Percentiles rank a stretch among this genome's conserved stretches.
These are phyloP conservation scores for Gossypium thurberi DNA, from an alignment of 345 rosid genomes.

Conservation along the genomic window DNA sequence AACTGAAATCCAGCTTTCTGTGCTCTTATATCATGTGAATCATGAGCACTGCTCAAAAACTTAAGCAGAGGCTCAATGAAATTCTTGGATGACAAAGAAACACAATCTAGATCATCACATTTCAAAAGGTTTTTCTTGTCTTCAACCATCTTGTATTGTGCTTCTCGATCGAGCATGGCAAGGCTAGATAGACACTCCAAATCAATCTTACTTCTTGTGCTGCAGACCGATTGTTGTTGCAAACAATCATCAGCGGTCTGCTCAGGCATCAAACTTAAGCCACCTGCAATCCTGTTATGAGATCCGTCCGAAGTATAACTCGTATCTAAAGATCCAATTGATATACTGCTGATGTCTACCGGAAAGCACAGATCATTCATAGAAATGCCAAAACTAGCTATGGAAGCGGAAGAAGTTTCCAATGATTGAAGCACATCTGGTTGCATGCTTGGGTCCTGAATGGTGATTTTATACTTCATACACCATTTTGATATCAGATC, in stretches of 20 bases:
- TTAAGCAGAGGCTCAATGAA: conserved; percentile 47
- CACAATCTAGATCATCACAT: conserved; percentile 25
- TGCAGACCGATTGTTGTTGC: conserved; percentile 19
- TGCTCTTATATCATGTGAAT: conserved; percentile 36
- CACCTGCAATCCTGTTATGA: conserved; percentile 23
- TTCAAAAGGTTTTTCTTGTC: conserved; percentile 36
- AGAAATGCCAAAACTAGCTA: conserved; percentile 60
- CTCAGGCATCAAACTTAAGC: conserved; percentile 20
- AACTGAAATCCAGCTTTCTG: conserved; percentile 45
- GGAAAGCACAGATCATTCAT: conserved; percentile 50
- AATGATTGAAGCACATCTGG: conserved; percentile 12
- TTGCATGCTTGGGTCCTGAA: conserved; percentile 43
- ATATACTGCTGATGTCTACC: conserved; percentile 46
- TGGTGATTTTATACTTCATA: conserved; percentile 32
- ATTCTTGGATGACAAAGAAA: conserved; percentile 35
- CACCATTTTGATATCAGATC: conserved; percentile 74
- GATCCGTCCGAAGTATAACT: conserved; percentile 38
- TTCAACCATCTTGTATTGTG: conserved; percentile 48
- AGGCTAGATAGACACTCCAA: conserved; percentile 38
- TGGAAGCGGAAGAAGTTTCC: conserved; percentile 48
- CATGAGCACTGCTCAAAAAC: conserved; percentile 49
- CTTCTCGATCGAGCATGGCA: conserved; percentile 43
- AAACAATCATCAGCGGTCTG: conserved; percentile 20
- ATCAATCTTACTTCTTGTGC: conserved; percentile 20
- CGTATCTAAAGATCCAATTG: conserved; percentile 46